Conservation (phyloP, 2,329 filamentous ascomycete genomes). For the Neophaeococcomyces aloes region DNA sequence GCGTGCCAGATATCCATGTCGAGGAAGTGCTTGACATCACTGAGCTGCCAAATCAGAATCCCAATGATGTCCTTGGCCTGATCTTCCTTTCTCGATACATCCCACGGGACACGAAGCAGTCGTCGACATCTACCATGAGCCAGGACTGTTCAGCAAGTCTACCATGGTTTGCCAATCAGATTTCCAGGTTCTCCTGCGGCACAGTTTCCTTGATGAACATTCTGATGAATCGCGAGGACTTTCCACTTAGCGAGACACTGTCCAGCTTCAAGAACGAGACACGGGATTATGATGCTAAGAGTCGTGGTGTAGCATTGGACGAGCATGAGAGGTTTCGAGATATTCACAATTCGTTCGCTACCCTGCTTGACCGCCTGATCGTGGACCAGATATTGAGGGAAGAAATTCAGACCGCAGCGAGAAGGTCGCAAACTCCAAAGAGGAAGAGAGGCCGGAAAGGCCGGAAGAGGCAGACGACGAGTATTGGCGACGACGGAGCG, state of each 20-base stretch:
- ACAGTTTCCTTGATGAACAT: slow-evolving; percentile 91
- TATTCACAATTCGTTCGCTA: slow-evolving; percentile 80
- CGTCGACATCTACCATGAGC: slow-evolving; percentile 29
- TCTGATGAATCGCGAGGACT: slow-evolving; percentile 64
- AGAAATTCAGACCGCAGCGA: slow-evolving; percentile 28
- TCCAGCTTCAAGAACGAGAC: slow-evolving; percentile 64
- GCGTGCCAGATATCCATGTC: slow-evolving; percentile 61
- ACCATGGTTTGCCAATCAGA: slow-evolving; percentile 94
- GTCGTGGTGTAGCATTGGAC: slow-evolving; percentile 66
- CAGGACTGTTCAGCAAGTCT: slow-evolving; percentile 44
- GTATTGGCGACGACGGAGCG: slow-evolving; percentile 44
- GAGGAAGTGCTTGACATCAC: slow-evolving; percentile 69
- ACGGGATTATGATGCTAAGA: slow-evolving; percentile 53
- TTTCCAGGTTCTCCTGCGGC: slow-evolving; percentile 74
- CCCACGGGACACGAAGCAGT: slow-evolving; percentile 43
- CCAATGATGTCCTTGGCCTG: slow-evolving; percentile 58
- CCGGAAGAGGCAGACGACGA: slow-evolving; percentile 32
- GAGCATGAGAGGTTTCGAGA: slow-evolving; percentile 65
- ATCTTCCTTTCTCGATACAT: slow-evolving; percentile 76
- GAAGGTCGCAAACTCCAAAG: slow-evolving; percentile 9
- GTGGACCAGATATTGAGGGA: slow-evolving; percentile 39
- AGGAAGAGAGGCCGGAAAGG: slow-evolving; percentile 35
- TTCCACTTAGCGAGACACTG: slow-evolving; percentile 61
- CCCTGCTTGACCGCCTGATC: slow-evolving; percentile 33
- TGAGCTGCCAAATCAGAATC: slow-evolving; percentile 14